Conservation (phyloP, 1,139 yeast species). For the Geotrichum siamense region DNA sequence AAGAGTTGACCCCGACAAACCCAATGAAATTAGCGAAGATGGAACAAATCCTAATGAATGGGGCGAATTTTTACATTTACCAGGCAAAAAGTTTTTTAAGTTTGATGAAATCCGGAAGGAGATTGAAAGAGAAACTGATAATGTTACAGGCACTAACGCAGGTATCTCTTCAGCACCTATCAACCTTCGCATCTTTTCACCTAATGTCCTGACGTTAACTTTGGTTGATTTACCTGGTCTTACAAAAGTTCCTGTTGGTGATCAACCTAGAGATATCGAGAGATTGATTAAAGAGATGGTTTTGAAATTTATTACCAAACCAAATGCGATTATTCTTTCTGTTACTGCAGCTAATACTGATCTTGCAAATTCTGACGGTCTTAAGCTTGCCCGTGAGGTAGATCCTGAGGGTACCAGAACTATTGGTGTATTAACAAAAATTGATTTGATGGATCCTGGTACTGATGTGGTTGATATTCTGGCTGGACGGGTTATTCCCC, state of each 20-base stretch:
- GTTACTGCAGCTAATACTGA: constrained; percentile 98
- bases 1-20: constrained; percentile 36
- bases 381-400: constrained; percentile 92
- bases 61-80: constrained; percentile 96
- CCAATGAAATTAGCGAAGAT: constrained; percentile 18
- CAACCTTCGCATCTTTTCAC: constrained; percentile 88
- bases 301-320: constrained; percentile 86
- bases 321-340: constrained; percentile 90
- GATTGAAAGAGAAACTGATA: constrained; percentile 88
- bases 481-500: constrained; percentile 92
- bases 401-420: constrained; percentile 97
- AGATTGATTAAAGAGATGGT: constrained; percentile 91
- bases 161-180: constrained; percentile 93
- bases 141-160: constrained; percentile 84
- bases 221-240: constrained; percentile 96
- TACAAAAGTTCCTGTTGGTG: constrained; percentile 99
- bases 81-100: constrained; percentile 79
- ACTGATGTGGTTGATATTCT: constrained; percentile 97
- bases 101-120: constrained; percentile 89
- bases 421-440: constrained; percentile 93
- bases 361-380: constrained; percentile 94
- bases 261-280: constrained; percentile 97
- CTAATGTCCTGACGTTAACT: constrained; percentile 90
- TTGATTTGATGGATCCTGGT: constrained; percentile 96
- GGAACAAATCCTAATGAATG: constrained; percentile 90